Base-by-base conservation (phyloP, 176 grass and related monocot species). In the Zea luxurians region DNA sequence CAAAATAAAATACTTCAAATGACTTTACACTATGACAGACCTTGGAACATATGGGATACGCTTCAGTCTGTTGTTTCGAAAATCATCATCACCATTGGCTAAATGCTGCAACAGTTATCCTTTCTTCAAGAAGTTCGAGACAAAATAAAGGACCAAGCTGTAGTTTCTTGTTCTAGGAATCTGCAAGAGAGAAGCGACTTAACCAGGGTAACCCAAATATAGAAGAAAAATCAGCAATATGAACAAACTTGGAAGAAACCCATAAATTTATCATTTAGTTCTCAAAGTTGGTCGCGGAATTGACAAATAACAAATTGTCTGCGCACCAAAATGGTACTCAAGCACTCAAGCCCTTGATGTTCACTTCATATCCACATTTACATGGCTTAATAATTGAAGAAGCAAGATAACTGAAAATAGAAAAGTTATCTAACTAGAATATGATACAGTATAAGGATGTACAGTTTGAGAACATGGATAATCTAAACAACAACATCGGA, bases 41-140 rank as follows among this genome's bases (percentile, higher is more conserved):
- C 89, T 94, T n/a, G 92, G 92, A 62, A 95, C 96, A 78, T 88
- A 92, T 68, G 96, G 96, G 54, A 99, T 99, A 80, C 95, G 90
- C 88, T 99, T 99, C 50, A 95, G 83, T 79, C 96, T 94, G 49
- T 83, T 95, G 63, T 99, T 99, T 37, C 92, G 89, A n/a, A 99
- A 95, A 74, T 99, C 92, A 72, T 99, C 96, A 13, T 99, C 90
- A 4, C 92, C 92, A 75, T 99, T 92, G 0, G 78, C 92, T 76
- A 99, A 99, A 17, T 90, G 88, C 68, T 99, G 96, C 70, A 99
- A 83, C 17, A 99, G 78, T 35, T 92, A 95, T 79, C 88, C 92
- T 75, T 87, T 87, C 58, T 68, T 60, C 66, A 93, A 78, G 60
- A 86, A 85, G 45, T 61, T 92, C 79, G 83, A 90, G 66, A 99